Base-by-base conservation (phyloP, 371 early-diverging fungal species). In the Syncephalastrum contaminatum region DNA sequence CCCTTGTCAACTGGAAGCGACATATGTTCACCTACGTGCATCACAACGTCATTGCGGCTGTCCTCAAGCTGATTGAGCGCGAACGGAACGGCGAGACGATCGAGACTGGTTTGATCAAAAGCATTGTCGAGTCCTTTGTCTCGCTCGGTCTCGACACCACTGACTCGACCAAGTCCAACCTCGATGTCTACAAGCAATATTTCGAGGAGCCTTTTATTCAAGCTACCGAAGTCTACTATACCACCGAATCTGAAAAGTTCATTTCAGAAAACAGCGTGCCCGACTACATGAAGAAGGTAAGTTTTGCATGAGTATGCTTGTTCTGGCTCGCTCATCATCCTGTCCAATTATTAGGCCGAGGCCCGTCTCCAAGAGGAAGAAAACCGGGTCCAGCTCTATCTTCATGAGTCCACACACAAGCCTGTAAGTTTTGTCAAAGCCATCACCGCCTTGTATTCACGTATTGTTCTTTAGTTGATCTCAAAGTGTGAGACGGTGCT, bases 71-170 rank as follows among this genome's bases (percentile, higher is more conserved):
- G 58, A 91, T 96, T 57, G 84, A 88, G 64, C 84, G 86, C 46
- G 90, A 96, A 63, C 82, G 98, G 51, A 86, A 91, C 58, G 96
- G 96, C 6, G 95, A 95, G 70, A 85, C 88, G 0, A 91, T 95
- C 18, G 93, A 94, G 53, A 86, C 89, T n/a, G 76, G 82, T 5
- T 69, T 95, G 24, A 85, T 97, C 58, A 91, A 93, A 65, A 86
- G 75, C 46, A 88, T 96, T n/a, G 90, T 91, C 7, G 93, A 93
- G 36, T 95, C 94, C 47, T 93, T 92, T 64, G 91, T 91, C 1
- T 80, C 89, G 1, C 81, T 93, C 27, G 93, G 93, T n/a, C 58
- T 93, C 47, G 93, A 94, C 57, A 88, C 88, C 45, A 86, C 82
- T 51, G 93, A 93, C 56, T 77, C 89, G 0, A 84, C 86, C 24